Conservation (phyloP, 1,284 basidiomycete genomes). For the Leccinum griseonigrum region DNA sequence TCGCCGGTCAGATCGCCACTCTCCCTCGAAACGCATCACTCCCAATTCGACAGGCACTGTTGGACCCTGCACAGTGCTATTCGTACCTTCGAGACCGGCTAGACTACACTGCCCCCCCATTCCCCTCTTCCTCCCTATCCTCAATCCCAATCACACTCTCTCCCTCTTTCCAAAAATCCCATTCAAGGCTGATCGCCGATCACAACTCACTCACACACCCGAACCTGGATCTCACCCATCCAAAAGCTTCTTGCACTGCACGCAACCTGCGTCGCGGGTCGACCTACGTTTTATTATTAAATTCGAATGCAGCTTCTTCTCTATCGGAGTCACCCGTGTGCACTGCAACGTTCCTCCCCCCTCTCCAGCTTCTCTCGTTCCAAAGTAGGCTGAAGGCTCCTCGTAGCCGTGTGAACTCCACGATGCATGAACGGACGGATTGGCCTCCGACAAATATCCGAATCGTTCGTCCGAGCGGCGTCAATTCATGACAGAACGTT, state of each 20-base stretch:
- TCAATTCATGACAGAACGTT: neutral
- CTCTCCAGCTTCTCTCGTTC: neutral
- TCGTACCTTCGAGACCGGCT: neutral
- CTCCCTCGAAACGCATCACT: neutral
- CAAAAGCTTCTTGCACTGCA: neutral
- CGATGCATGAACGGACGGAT: neutral
- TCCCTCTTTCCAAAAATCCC: neutral
- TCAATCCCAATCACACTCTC: neutral
- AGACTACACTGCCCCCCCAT: neutral
- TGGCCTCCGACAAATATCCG: neutral
- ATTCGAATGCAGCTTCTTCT: neutral
- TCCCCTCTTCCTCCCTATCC: neutral
- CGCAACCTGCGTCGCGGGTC: neutral
- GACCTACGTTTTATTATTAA: neutral
- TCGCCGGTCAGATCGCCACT: neutral
- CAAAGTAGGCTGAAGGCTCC: neutral
- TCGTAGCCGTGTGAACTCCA: neutral
- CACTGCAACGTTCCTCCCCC: neutral
- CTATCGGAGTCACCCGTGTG: neutral
- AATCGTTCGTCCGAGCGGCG: neutral
- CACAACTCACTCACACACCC: neutral
- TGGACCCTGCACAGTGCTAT: neutral
- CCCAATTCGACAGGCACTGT: neutral
- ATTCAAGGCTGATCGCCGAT: neutral
- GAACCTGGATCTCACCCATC: neutral